A percentile compares a stretch with the other conserved stretches of the same genome.
Conservation (phyloP, 352 stramenopile genomes). For the Aphanomyces euteiches region DNA sequence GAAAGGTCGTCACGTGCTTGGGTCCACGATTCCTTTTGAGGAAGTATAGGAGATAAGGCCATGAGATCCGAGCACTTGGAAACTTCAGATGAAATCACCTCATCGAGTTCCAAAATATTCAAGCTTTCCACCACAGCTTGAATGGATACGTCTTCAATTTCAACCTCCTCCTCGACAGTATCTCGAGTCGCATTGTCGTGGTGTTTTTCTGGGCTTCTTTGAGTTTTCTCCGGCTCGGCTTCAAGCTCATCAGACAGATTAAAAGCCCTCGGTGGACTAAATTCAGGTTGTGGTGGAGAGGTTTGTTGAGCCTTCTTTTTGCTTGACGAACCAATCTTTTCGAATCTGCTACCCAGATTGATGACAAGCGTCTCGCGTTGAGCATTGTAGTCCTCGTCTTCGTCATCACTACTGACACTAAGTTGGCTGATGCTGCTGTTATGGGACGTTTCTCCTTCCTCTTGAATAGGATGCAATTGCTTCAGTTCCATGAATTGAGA, state of each 20-base stretch:
- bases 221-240: background rate
- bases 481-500: background rate
- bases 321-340: slow-evolving; percentile 46
- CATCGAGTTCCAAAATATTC: background rate
- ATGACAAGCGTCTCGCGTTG: slow-evolving; percentile 64
- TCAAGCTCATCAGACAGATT: background rate
- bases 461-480: slow-evolving; percentile 44
- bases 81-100: background rate
- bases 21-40: background rate
- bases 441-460: slow-evolving; percentile 56
- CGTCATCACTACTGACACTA: slow-evolving; percentile 27
- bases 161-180: slow-evolving; percentile 3
- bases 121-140: background rate
- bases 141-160: slow-evolving; percentile 7
- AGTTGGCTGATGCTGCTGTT: slow-evolving; percentile 71
- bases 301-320: slow-evolving; percentile 11
- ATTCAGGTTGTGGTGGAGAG: background rate
- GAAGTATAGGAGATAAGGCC: background rate
- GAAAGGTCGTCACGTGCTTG: background rate
- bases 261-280: background rate
- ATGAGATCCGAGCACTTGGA: background rate
- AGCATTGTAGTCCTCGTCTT: slow-evolving; percentile 49
- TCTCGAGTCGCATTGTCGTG: background rate
- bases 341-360: slow-evolving; percentile 71
- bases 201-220: background rate